A percentile compares a stretch with the other conserved stretches of the same genome.
phyloP scores from a whole-genome alignment of 306 rosid genomes.

The Cercis canadensis region DNA sequence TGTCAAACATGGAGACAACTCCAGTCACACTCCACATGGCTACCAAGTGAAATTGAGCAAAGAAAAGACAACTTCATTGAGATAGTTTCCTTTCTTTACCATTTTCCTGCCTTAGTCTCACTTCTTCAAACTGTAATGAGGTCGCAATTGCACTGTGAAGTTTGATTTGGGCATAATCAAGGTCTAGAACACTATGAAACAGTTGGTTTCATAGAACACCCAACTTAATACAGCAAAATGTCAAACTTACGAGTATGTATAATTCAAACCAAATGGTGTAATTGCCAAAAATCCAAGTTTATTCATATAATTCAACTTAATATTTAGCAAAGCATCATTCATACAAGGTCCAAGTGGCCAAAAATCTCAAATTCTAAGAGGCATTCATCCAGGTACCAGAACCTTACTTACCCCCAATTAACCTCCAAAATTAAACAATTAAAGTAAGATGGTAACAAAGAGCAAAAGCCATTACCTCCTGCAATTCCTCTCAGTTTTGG shows the following conservation, averaged over 20 bases:
- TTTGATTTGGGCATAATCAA: too few relatives aligned
- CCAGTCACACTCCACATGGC: neutral
- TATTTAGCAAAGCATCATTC: neutral
- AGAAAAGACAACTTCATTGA: neutral
- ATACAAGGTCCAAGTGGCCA: neutral
- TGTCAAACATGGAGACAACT: neutral
- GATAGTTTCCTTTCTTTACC: too few relatives aligned
- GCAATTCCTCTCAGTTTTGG: constrained; percentile 96
- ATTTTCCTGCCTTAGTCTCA: too few relatives aligned
- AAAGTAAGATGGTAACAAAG: neutral
- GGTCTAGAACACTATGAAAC: neutral
- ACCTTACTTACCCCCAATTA: neutral
- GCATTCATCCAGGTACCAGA: neutral
- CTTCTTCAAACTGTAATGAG: too few relatives aligned
- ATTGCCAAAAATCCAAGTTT: neutral
- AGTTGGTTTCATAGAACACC: neutral
- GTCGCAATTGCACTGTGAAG: too few relatives aligned
- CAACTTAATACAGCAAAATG: neutral
- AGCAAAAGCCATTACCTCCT: constrained; percentile 60
- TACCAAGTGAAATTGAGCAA: neutral
- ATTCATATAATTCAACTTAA: neutral
- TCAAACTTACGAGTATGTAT: neutral
- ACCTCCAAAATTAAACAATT: neutral
- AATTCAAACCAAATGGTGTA: neutral
- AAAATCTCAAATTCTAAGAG: neutral